These are phyloP conservation scores for Termitomyces sp. DNA, from an alignment of 768 basidiomycete species.

Conservation along the genomic window DNA sequence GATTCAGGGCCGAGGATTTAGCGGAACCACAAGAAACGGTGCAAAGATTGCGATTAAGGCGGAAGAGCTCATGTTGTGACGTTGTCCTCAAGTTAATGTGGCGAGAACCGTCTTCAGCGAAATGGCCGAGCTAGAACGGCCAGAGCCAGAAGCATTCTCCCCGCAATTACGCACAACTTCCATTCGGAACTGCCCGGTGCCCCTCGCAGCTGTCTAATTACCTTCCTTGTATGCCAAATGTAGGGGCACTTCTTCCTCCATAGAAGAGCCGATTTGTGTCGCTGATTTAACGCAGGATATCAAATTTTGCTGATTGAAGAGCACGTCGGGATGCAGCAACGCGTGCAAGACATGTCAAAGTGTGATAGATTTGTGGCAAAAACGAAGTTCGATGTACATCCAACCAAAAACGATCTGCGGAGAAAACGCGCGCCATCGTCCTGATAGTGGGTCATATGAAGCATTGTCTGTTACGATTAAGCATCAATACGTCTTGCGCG, in stretches of 20 bases:
- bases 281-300: neutral
- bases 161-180: conserved; percentile 5
- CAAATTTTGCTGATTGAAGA: conserved; percentile 3
- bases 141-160: conserved; percentile 17
- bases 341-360: conserved; percentile 13
- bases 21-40: conserved; percentile 1
- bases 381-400: conserved; percentile 30
- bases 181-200: conserved; percentile 11
- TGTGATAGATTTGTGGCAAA: conserved; percentile 16
- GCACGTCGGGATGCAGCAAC: conserved; percentile 7
- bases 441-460: conserved; percentile 13
- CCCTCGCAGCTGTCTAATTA: conserved; percentile 11
- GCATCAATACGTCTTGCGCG: conserved; percentile 15
- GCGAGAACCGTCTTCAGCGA: conserved; percentile 12
- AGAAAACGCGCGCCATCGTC: conserved; percentile 21
- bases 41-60: conserved; percentile 17
- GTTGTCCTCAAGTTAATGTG: conserved; percentile 13
- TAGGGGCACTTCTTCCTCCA: neutral
- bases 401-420: conserved; percentile 35
- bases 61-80: conserved; percentile 16
- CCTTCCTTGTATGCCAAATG: conserved; percentile 9
- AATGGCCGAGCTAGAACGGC: conserved; percentile 25
- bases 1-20: conserved; percentile 17
- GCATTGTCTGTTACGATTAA: conserved; percentile 12
- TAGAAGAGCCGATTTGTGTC: neutral